These are phyloP conservation scores for Aspergillus tanneri DNA, from an alignment of 2,329 filamentous ascomycete genomes.

Conservation along the genomic window DNA sequence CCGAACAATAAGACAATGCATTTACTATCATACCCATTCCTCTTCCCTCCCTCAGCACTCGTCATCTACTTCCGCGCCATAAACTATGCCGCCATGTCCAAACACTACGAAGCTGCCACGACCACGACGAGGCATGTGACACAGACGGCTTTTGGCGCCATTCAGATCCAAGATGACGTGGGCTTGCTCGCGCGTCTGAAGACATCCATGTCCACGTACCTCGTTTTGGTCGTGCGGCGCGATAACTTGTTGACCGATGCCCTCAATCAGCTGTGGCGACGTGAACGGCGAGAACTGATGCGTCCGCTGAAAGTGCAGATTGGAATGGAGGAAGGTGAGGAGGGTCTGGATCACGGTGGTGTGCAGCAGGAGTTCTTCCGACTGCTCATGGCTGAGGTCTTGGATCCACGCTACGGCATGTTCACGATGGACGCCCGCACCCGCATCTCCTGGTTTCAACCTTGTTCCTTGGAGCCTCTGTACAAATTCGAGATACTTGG, in stretches of 20 bases:
- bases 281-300: constrained; percentile 76
- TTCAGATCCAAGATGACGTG: constrained; percentile 56
- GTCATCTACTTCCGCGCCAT: constrained; percentile 84
- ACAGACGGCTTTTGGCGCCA: constrained; percentile 45
- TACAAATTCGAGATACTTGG: constrained; percentile 92
- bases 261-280: constrained; percentile 85
- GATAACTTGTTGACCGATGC: constrained; percentile 68
- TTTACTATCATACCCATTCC: constrained; percentile 74
- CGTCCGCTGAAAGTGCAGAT: constrained; percentile 86
- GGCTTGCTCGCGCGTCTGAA: constrained; percentile 64
- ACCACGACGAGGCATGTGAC: constrained; percentile 47
- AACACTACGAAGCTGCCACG: constrained; percentile 68
- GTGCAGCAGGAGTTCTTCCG: constrained; percentile 97
- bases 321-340: constrained; percentile 77
- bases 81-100: constrained; percentile 84
- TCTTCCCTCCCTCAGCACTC: constrained; percentile 71
- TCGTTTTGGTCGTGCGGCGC: constrained; percentile 68
- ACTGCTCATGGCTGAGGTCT: constrained; percentile 73
- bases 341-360: constrained; percentile 89
- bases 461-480: constrained; percentile 74
- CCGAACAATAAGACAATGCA: constrained; percentile 66
- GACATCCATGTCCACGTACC: constrained; percentile 67
- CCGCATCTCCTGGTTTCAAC: constrained; percentile 83
- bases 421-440: constrained; percentile 77
- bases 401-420: constrained; percentile 71